Conservation (phyloP, 768 basidiomycete species). For the Gloeostereum incarnatum region DNA sequence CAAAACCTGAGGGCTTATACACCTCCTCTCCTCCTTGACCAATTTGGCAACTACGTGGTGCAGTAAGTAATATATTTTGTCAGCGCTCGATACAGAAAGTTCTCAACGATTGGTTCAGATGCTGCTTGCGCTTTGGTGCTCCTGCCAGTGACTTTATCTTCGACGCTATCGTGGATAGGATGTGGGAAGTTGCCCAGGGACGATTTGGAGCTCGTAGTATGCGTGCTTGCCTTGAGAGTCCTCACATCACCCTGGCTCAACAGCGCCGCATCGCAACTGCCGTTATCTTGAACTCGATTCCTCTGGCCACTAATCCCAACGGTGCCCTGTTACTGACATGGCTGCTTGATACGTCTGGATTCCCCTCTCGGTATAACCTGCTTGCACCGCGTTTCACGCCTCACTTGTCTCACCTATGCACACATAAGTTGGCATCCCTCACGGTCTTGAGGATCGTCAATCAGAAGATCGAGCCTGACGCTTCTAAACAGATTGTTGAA, state of each 20-base stretch:
- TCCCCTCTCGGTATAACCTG: constrained; percentile 92
- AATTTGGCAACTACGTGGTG: constrained; percentile 89
- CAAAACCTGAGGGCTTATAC: constrained; percentile 85
- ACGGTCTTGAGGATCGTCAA: constrained; percentile 95
- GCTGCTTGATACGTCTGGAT: constrained; percentile 90
- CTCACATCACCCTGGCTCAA: constrained; percentile 78
- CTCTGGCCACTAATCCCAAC: constrained; percentile 95
- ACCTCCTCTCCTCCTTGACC: constrained; percentile 89
- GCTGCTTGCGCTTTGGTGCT: constrained; percentile 83
- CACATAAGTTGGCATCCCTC: constrained; percentile 93
- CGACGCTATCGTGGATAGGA: constrained; percentile 94
- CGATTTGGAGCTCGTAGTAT: constrained; percentile 97
- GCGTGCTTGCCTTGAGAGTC: constrained; percentile 92
- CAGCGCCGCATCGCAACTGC: constrained; percentile 93
- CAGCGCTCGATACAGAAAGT: background rate
- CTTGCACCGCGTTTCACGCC: constrained; percentile 95
- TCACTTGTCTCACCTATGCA: constrained; percentile 93
- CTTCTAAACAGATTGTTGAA: constrained; percentile 78
- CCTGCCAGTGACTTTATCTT: constrained; percentile 95
- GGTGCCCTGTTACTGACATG: constrained; percentile 93
- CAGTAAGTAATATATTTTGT: constrained; percentile 47
- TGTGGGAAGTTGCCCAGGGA: constrained; percentile 98
- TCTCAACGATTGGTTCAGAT: constrained; percentile 32
- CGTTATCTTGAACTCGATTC: constrained; percentile 94
- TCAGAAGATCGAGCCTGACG: constrained; percentile 88